A percentile compares a stretch with the other conserved stretches of the same genome.
Conservation (phyloP, 169 alveolate species). For the Plasmodium chabaudi region DNA sequence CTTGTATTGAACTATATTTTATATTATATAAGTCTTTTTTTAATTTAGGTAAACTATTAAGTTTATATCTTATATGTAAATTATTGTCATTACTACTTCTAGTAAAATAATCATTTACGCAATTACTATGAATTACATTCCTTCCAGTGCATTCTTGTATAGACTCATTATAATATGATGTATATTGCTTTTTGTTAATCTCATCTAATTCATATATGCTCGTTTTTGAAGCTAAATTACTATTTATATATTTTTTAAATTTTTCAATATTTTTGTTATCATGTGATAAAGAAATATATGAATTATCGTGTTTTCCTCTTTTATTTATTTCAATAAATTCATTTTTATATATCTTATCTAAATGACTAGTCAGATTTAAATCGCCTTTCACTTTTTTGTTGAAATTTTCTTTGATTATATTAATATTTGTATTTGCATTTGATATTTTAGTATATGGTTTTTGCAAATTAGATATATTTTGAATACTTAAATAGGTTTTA, state of each 20-base stretch:
- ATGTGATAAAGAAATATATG: slow-evolving; percentile 12
- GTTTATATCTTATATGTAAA: slow-evolving; percentile 54
- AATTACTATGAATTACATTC: slow-evolving; percentile 59
- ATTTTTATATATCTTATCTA: slow-evolving; percentile 51
- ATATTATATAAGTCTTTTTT: slow-evolving; percentile 28
- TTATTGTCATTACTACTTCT: slow-evolving; percentile 16
- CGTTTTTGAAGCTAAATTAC: slow-evolving; percentile 22
- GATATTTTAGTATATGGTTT: slow-evolving; percentile 68
- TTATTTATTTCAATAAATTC: slow-evolving; percentile 57
- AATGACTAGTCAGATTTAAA: slow-evolving; percentile 11
- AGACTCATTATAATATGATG: slow-evolving; percentile 45
- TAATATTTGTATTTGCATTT: slow-evolving; percentile 63
- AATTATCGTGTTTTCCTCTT: slow-evolving; percentile 19
- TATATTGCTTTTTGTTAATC: slow-evolving; percentile 44
- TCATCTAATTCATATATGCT: slow-evolving; percentile 22
- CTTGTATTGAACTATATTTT: slow-evolving; percentile 75
- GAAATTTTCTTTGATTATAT: slow-evolving; percentile 62
- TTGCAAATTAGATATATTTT: slow-evolving; percentile 32
- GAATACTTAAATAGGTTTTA: slow-evolving; percentile 14
- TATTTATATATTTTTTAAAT: slow-evolving; percentile 17
- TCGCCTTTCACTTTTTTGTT: slow-evolving; percentile 63
- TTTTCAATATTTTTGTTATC: slow-evolving; percentile 33
- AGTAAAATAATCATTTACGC: slow-evolving; percentile 63
- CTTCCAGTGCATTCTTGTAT: slow-evolving; percentile 6
- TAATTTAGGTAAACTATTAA: slow-evolving; percentile 30